phyloP scores from a whole-genome alignment of 139 green algal species.

The Pedinophyceae sp. region DNA sequence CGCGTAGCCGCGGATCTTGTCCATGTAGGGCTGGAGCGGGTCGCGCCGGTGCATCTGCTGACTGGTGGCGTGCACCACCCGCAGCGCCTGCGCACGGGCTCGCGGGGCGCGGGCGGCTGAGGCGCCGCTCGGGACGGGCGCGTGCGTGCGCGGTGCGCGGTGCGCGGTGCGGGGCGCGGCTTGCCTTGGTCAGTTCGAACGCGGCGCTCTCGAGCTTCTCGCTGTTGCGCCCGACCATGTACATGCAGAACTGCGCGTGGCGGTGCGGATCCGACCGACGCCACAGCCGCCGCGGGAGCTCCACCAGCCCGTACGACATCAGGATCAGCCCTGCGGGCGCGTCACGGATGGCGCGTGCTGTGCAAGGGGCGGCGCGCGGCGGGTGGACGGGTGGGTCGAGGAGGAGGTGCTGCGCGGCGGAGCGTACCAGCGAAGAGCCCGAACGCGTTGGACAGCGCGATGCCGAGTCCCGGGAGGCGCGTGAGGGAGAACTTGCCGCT shows the following conservation, averaged over 20 bases:
- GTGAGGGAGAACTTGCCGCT: constrained; percentile 21
- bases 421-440: too few species aligned
- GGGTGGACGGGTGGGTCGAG: too few species aligned
- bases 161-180: constrained; percentile 3
- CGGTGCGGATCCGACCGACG: constrained; percentile 26
- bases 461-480: constrained; percentile 37
- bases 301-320: constrained; percentile 76
- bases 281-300: constrained; percentile 68
- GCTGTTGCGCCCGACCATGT: constrained; percentile 18
- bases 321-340: constrained; percentile 55
- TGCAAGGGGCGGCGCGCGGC: too few species aligned
- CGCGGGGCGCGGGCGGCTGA: background rate
- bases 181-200: constrained; percentile 16
- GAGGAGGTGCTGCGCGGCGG: too few species aligned
- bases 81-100: constrained; percentile 18
- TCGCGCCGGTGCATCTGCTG: constrained; percentile 57
- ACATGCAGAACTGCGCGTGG: constrained; percentile 14
- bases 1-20: constrained; percentile 36
- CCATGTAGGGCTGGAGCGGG: constrained; percentile 49
- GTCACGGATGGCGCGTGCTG: too few species aligned
- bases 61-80: constrained; percentile 29
- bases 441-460: constrained; percentile 75
- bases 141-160: background rate
- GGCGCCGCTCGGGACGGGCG: background rate
- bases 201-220: constrained; percentile 29